Evolutionary conservation across 75 land plant genomes (phyloP).

Genomic region (Selaginella moellendorffii): DNA sequence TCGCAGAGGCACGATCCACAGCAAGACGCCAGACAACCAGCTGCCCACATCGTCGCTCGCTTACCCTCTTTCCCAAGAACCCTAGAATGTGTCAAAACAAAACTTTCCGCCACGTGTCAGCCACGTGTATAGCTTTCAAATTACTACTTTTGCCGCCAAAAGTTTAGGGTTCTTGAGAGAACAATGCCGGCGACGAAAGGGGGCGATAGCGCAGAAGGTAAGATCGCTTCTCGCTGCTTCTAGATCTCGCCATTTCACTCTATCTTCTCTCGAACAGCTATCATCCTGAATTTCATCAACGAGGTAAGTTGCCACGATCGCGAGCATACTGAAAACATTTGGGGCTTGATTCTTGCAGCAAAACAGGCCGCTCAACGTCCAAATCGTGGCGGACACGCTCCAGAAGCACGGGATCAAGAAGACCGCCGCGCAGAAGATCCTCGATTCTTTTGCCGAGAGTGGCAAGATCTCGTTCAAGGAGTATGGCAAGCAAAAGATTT

Average conservation of each 20-base stretch:
- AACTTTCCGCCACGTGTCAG: too few relatives aligned
- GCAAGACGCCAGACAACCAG: slow-evolving; percentile 70
- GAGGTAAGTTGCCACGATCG: slow-evolving; percentile 73
- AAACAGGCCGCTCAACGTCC: slow-evolving; percentile 57
- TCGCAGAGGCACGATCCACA: slow-evolving; percentile 89
- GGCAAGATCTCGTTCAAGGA: slow-evolving; percentile 81
- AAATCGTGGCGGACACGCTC: slow-evolving; percentile 80
- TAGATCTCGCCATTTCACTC: neutral
- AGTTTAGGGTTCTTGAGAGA: too few relatives aligned
- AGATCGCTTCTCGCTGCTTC: neutral
- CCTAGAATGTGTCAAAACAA: too few relatives aligned
- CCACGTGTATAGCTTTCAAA: too few relatives aligned
- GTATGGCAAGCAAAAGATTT: slow-evolving; percentile 98
- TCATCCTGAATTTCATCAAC: slow-evolving; percentile 60
- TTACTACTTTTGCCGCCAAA: too few relatives aligned
- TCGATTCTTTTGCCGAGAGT: slow-evolving; percentile 65
- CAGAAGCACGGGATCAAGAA: slow-evolving; percentile 91
- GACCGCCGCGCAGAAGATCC: slow-evolving; percentile 65
- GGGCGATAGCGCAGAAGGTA: slow-evolving; percentile 24
- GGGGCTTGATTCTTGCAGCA: neutral
- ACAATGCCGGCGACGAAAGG: too few relatives aligned
- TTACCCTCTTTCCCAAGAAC: neutral
- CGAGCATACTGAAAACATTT: too few relatives aligned
- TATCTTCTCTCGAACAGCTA: slow-evolving; percentile 32
- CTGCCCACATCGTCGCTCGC: slow-evolving; percentile 99